Evolutionary conservation across 768 basidiomycete genomes (phyloP).

Genomic region (Suillus lakei): DNA sequence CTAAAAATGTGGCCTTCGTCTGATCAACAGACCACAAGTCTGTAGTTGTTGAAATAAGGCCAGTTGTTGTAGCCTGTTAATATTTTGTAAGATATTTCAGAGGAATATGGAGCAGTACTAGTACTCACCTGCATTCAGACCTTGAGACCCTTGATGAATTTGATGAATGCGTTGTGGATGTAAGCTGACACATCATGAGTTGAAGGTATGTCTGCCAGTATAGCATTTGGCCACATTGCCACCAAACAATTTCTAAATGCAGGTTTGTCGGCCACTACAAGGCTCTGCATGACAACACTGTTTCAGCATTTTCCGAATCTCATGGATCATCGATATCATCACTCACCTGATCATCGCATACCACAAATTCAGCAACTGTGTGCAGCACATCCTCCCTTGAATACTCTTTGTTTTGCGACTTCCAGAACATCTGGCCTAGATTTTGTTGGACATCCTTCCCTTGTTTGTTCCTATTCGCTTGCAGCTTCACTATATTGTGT

Average conservation of each 20-base stretch:
- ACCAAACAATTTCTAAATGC: not conserved
- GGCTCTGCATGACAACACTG: not conserved
- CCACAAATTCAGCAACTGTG: slow-evolving; percentile 6
- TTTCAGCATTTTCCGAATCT: not conserved
- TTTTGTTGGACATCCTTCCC: not conserved
- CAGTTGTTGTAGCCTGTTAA: no score
- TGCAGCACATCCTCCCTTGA: slow-evolving; percentile 10
- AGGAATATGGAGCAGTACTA: no score
- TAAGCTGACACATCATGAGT: slow-evolving; percentile 12
- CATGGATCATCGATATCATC: not conserved
- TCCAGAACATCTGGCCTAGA: not conserved
- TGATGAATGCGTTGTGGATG: slow-evolving; percentile 19
- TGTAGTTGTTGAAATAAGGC: no score
- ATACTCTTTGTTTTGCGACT: slow-evolving; percentile 12
- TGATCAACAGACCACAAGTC: no score
- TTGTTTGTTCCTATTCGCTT: not conserved
- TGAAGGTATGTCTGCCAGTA: slow-evolving; percentile 14
- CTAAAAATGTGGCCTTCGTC: no score
- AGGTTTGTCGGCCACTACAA: not conserved
- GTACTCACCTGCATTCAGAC: no score
- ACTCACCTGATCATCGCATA: slow-evolving; percentile 4
- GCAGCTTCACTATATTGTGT: no score
- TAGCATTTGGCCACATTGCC: slow-evolving; percentile 12
- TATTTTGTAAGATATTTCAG: no score
- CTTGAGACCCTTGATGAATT: no score